Conservation (phyloP, 352 stramenopile genomes). For the Pythium chondricola region DNA sequence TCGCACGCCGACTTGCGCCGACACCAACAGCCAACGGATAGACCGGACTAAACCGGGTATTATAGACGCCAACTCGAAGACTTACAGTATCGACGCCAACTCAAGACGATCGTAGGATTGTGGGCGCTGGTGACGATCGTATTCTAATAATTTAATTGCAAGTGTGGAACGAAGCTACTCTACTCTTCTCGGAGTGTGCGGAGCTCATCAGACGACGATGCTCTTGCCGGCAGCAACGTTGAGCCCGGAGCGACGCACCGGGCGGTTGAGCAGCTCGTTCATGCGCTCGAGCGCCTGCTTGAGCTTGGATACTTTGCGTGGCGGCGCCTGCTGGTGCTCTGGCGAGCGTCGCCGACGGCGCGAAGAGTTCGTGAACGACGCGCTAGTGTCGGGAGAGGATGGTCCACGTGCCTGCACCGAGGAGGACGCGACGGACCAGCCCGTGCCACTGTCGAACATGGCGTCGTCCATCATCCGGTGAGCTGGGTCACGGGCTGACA, state of each 20-base stretch:
- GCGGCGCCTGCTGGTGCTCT: slow-evolving; percentile 21
- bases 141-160: no score
- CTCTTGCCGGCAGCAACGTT: slow-evolving; percentile 55
- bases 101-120: no score
- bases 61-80: no score
- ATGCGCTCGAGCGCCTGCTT: slow-evolving; percentile 58
- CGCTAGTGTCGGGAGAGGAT: background rate
- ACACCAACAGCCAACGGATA: background rate
- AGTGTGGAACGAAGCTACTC: no score
- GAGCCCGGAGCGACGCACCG: slow-evolving; percentile 61
- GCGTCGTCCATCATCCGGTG: slow-evolving; percentile 1
- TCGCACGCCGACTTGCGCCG: slow-evolving; percentile 38
- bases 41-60: no score
- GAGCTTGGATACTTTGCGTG: slow-evolving; percentile 64
- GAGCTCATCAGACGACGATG: slow-evolving; percentile 58
- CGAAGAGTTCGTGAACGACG: background rate
- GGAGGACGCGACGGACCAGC: background rate
- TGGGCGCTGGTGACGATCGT: no score
- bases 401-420: background rate
- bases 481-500: background rate
- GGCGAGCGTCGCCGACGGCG: slow-evolving; percentile 14
- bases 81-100: no score
- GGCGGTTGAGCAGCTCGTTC: slow-evolving; percentile 67
- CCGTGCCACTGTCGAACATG: slow-evolving; percentile 5
- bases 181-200: no score